Conservation (phyloP, 2,329 filamentous ascomycete genomes). For the Thyridium curvatum region DNA sequence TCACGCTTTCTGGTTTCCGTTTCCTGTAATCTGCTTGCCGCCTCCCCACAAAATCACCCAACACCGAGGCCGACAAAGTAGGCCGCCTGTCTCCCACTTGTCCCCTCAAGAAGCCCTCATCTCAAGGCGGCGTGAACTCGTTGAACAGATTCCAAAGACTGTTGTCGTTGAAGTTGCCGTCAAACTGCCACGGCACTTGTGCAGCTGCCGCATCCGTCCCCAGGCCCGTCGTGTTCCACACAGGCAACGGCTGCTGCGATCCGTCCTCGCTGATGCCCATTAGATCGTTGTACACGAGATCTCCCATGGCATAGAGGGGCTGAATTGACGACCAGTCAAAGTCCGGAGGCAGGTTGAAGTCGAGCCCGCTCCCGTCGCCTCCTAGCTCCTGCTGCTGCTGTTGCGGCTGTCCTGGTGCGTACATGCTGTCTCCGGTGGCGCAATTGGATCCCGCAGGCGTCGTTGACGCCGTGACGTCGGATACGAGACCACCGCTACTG, state of each 20-base stretch:
- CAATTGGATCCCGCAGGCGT: no score
- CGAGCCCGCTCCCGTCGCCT: conserved; percentile 12
- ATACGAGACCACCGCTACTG: neutral
- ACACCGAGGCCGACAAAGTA: no score
- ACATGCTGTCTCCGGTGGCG: no score
- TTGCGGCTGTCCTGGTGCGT: neutral
- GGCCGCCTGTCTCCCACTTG: no score
- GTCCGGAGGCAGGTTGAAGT: conserved; percentile 34
- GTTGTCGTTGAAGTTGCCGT: conserved; percentile 46
- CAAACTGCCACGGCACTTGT: conserved; percentile 40
- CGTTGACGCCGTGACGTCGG: no score
- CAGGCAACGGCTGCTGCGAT: conserved; percentile 12
- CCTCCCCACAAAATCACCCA: no score
- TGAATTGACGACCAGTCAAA: conserved; percentile 46
- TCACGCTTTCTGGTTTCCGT: no score
- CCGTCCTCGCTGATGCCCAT: conserved; percentile 29
- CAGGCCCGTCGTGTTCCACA: conserved; percentile 11
- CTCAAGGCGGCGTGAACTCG: conserved; percentile 28
- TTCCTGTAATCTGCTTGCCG: no score
- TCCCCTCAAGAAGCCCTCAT: no score
- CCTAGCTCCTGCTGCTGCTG: conserved; percentile 2
- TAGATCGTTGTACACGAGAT: conserved; percentile 51
- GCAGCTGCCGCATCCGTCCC: conserved; percentile 2
- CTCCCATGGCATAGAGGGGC: conserved; percentile 50
- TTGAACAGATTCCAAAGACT: conserved; percentile 53